These are phyloP conservation scores for Mrakia hoshinonis DNA, from an alignment of 768 basidiomycete genomes.

Conservation along the genomic window DNA sequence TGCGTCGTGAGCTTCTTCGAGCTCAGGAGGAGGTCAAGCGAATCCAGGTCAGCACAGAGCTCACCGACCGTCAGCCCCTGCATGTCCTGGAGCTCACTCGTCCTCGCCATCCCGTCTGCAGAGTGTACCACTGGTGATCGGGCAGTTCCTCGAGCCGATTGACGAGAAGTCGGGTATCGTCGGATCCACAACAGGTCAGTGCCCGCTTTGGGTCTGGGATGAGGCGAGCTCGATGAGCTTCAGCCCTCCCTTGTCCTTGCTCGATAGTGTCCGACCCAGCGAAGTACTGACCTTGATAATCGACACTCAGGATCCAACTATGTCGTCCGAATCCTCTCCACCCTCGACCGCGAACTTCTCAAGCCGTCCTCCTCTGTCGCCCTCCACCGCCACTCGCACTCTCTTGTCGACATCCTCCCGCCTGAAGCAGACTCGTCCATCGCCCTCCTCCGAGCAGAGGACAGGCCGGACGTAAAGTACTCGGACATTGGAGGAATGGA, in stretches of 20 bases:
- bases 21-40: slow-evolving; percentile 99
- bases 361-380: slow-evolving; percentile 97
- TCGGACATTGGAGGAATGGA: slow-evolving; percentile 96
- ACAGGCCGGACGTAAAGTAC: slow-evolving; percentile 90
- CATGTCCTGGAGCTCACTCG: background rate
- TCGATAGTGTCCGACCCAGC: background rate
- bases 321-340: slow-evolving; percentile 92
- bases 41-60: slow-evolving; percentile 45
- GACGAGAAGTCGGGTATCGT: slow-evolving; percentile 96
- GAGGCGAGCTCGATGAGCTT: background rate
- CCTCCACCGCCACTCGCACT: slow-evolving; percentile 97
- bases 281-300: background rate
- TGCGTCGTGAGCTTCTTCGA: slow-evolving; percentile 94
- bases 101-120: background rate
- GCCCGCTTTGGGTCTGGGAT: background rate
- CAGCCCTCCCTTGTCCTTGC: background rate
- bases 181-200: slow-evolving; percentile 69
- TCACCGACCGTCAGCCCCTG: background rate
- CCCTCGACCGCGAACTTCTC: slow-evolving; percentile 89
- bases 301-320: slow-evolving; percentile 71
- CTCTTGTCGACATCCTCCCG: slow-evolving; percentile 93
- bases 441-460: slow-evolving; percentile 84
- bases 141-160: slow-evolving; percentile 97
- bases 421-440: slow-evolving; percentile 98
- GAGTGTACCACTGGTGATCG: slow-evolving; percentile 95